Base-by-base conservation (phyloP, 108 stramenopile species). In the Schizochytrium sp. region DNA sequence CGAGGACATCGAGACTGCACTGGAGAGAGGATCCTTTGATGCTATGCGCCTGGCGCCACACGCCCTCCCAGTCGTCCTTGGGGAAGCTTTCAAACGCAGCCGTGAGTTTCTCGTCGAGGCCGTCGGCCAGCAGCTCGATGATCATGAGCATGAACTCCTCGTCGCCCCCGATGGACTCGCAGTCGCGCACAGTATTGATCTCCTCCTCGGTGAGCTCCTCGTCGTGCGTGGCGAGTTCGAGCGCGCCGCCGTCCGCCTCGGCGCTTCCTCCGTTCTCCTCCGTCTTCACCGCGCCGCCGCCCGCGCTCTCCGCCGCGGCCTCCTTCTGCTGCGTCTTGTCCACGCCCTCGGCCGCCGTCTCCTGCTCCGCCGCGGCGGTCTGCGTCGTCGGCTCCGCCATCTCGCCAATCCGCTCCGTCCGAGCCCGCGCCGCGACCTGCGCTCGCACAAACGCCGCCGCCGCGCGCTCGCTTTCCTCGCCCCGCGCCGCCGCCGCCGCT, bases 181-280 rank as follows among this genome's bases (percentile, higher is more conserved):
- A 83, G 76, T 53, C 51, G 18, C 51, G 45, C 2, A 83, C 76
- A 1, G 76, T 83, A 4, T 83, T 53, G 0, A 83, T 0, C 76
- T 83, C 76, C 76, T 83, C 76, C 48, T 12, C 76, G 43, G 76
- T 53, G 76, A 83, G 76, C 76, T 83, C 76, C 51, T 69, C 63
- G 0, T 69, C 18, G 63, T 69, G 63, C 21, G 8, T 18, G 21
- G 63, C 63, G 8, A 83, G 45, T 45, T 1, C 76, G 55, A 57
- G 55, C 76, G 51, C 18, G 12, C 76, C 51, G 43, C 48, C 76
- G 48, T 83, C 51, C 51, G 14, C 76, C 76, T 5, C 76, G 0
- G 45, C 76, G 45, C 48, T 8, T 57, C 55, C 55, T 57, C 55
- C 55, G 34, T 57, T 57, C 55, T 57, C 55, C 55, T 57, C 55